These are phyloP conservation scores for Hemileccinum impolitum DNA, from an alignment of 768 basidiomycete species.

Conservation along the genomic window DNA sequence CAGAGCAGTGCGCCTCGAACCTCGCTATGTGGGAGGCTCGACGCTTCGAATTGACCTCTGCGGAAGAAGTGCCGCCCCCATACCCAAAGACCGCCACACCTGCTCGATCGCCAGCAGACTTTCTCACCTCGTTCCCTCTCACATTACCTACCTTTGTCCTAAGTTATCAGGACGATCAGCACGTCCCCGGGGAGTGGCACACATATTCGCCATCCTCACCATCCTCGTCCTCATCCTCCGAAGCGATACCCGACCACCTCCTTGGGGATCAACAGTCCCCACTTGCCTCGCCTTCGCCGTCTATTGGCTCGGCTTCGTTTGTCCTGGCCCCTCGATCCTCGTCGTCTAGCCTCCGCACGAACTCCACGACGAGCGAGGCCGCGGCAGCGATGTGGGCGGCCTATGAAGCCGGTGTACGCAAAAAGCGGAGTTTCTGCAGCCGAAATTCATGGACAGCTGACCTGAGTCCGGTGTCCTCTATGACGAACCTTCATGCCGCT, in stretches of 20 bases:
- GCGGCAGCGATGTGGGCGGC: slow-evolving; percentile 30
- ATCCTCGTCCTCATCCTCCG: slow-evolving; percentile 30
- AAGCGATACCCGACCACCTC: slow-evolving; percentile 21
- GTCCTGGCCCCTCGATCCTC: slow-evolving; percentile 26
- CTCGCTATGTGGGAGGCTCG: slow-evolving; percentile 65
- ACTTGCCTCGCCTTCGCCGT: slow-evolving; percentile 28
- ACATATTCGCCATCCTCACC: slow-evolving; percentile 29
- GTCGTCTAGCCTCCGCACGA: slow-evolving; percentile 28
- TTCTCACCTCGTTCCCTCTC: slow-evolving; percentile 54
- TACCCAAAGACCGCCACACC: slow-evolving; percentile 18
- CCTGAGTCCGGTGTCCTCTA: slow-evolving; percentile 22
- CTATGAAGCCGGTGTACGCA: slow-evolving; percentile 31
- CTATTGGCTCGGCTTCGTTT: slow-evolving; percentile 25
- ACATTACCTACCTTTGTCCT: slow-evolving; percentile 46
- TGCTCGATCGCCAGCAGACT: slow-evolving; percentile 39
- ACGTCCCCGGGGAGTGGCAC: slow-evolving; percentile 23
- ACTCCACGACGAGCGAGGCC: slow-evolving; percentile 17
- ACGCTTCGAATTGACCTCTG: slow-evolving; percentile 36
- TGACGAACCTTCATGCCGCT: slow-evolving; percentile 11
- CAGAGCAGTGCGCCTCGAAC: slow-evolving; percentile 66
- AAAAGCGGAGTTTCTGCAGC: slow-evolving; percentile 31
- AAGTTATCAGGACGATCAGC: slow-evolving; percentile 25
- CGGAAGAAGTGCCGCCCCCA: slow-evolving; percentile 5
- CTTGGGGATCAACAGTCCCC: slow-evolving; percentile 23
- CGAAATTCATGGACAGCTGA: slow-evolving; percentile 30